Evolutionary conservation across 148 eudicot genomes (phyloP), one percentile per base, ranked within the genome.

Genomic region (Silene latifolia): DNA sequence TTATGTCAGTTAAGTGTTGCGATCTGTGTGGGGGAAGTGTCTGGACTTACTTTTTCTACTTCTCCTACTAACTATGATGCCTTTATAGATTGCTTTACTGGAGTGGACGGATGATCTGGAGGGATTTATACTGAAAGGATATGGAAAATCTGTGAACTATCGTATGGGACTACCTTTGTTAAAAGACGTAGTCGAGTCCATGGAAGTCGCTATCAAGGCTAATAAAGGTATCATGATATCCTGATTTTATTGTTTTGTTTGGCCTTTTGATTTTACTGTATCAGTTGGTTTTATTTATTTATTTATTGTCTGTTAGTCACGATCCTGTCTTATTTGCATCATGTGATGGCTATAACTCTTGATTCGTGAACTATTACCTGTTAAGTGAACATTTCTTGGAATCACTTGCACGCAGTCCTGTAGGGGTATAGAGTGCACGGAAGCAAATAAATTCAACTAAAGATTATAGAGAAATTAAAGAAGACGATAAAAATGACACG

Each of bases 101-200:
- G 99, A 92, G 84, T 96, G 98, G 98, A 83, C 94, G 19, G 99
- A 96, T 87, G 99, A 96, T 82, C 74, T 96, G 82, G 93, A 88
- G 87, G 63, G 80, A 25, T 96, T 92, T 83, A 74, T 96, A 59
- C 75, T 96, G 67, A 92, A 92, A 81, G 99, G 98, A 73, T 92
- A 92, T 84, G 99, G 99, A 72, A 89, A 92, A 65, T 84, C 98
- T 19, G 73, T 96, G 72, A 92, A 96, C 82, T 96, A 96, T 73
- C 87, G 86, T 61, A 92, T 92, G 97, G 99, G 98, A 78, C 83
- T 90, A 57, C 98, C 99, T 76, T 84, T 96, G 87, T 90, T 96
- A 66, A 83, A 86, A 83, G 98, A 92, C 81, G 93, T 96, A 54
- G 75, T 92, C 46, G 84, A 85, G 78, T 92, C 98, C 63, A 96